Percentiles rank a stretch among this genome's conserved stretches.
Conservation (phyloP, 352 stramenopile genomes). For the Phytophthora europaea region DNA sequence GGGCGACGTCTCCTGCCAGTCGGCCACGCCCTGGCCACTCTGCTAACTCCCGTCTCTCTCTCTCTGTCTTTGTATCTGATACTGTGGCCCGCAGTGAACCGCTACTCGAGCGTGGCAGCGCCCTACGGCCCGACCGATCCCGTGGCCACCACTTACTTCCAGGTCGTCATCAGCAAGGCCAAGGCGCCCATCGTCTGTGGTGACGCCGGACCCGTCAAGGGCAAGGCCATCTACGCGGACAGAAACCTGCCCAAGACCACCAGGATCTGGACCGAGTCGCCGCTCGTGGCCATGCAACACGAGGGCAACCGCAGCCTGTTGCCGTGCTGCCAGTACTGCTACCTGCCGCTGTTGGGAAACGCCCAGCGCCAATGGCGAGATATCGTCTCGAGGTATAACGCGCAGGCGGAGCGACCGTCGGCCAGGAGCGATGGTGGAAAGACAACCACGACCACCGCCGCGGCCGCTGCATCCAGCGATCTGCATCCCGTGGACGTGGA, state of each 20-base stretch:
- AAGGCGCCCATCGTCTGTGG: slow-evolving; percentile 72
- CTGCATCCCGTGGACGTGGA: slow-evolving; percentile 24
- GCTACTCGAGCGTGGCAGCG: slow-evolving; percentile 62
- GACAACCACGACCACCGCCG: slow-evolving; percentile 11
- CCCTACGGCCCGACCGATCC: slow-evolving; percentile 64
- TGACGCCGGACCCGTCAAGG: slow-evolving; percentile 67
- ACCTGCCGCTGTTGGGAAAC: slow-evolving; percentile 65
- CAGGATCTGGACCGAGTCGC: slow-evolving; percentile 75
- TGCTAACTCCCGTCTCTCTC: neutral
- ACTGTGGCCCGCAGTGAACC: slow-evolving; percentile 33
- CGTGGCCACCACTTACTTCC: slow-evolving; percentile 66
- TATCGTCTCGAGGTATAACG: slow-evolving; percentile 50
- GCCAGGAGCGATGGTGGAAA: slow-evolving; percentile 13
- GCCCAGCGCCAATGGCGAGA: slow-evolving; percentile 59
- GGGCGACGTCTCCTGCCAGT: neutral
- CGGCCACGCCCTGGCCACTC: neutral
- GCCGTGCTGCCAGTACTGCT: slow-evolving; percentile 78
- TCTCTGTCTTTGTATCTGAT: neutral
- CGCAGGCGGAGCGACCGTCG: neutral
- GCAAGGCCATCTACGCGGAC: slow-evolving; percentile 80
- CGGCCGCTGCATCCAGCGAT: neutral
- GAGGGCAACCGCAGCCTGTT: slow-evolving; percentile 53
- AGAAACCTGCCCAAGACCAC: slow-evolving; percentile 52
- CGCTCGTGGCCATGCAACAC: slow-evolving; percentile 82
- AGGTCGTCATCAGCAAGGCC: slow-evolving; percentile 68